A percentile compares a stretch with the other conserved stretches of the same genome.
These are phyloP conservation scores for Aspergillus heteromorphus DNA, from an alignment of 495 filamentous ascomycete species.

Conservation along the genomic window DNA sequence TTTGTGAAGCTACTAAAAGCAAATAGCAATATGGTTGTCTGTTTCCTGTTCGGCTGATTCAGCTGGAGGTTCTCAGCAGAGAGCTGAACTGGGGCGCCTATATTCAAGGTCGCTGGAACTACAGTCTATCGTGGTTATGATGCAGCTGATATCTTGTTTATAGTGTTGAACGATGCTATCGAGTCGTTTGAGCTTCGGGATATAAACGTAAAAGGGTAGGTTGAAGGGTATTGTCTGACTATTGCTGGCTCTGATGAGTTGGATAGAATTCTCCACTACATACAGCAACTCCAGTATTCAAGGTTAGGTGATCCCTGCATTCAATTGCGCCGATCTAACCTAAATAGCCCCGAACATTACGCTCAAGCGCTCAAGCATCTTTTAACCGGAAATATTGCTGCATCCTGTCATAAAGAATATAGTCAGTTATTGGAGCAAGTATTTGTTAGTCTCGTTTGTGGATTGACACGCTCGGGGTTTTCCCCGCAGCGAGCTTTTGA, in stretches of 20 bases:
- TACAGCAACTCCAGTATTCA: conserved; percentile 56
- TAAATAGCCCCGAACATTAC: conserved; percentile 33
- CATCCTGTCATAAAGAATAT: not conserved
- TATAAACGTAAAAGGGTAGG: conserved; percentile 4
- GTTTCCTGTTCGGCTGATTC: conserved; percentile 61
- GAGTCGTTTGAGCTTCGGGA: not conserved
- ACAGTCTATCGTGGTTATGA: not conserved
- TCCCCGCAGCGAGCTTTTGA: conserved; percentile 16
- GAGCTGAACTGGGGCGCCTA: conserved; percentile 41
- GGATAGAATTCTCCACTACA: conserved; percentile 56
- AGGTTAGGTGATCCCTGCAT: too few species aligned
- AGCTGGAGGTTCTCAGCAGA: conserved; percentile 56
- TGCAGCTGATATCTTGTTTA: not conserved
- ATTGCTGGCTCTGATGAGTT: not conserved
- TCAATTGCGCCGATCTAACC: too few species aligned
- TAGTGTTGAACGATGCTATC: conserved; percentile 5
- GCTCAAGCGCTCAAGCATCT: conserved; percentile 57
- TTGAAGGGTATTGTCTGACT: too few species aligned
- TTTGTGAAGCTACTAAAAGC: not conserved
- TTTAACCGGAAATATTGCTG: conserved; percentile 24
- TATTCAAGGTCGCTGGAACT: conserved; percentile 37
- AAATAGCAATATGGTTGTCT: conserved; percentile 53
- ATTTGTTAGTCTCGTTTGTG: conserved; percentile 58
- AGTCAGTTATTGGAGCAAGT: conserved; percentile 22
- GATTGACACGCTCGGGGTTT: conserved; percentile 36